Conservation (phyloP, 805 yeast genomes). For the Kodamaea laetipori region DNA sequence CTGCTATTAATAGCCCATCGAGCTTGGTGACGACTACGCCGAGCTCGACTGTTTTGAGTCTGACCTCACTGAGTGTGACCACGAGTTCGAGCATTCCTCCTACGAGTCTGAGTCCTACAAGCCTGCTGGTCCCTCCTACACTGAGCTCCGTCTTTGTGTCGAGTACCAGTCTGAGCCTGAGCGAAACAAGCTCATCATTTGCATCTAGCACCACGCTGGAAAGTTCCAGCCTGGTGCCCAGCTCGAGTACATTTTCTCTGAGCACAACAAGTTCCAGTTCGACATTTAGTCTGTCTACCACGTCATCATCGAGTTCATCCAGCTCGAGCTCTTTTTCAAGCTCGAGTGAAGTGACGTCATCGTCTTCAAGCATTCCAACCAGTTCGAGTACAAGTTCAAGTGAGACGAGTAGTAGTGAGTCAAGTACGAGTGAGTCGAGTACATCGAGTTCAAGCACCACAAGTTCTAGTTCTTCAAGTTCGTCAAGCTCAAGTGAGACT, state of each 20-base stretch:
- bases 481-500: conserved; percentile 1
- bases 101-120: too few species aligned
- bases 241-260: conserved; percentile 2
- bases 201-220: too few species aligned
- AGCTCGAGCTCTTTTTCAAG: background rate
- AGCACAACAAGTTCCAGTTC: background rate
- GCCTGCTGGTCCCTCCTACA: too few species aligned
- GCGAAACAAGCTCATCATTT: too few species aligned
- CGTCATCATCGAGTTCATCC: background rate
- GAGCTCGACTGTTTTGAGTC: background rate
- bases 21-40: background rate
- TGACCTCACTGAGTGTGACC: too few species aligned
- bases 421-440: background rate
- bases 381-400: background rate
- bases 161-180: too few species aligned
- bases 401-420: background rate
- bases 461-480: background rate
- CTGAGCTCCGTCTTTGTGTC: too few species aligned
- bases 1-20: too few species aligned
- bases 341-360: background rate
- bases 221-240: background rate
- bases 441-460: background rate
- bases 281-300: background rate
- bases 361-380: background rate
- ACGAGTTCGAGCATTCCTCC: too few species aligned